Conservation (phyloP, 2,329 filamentous ascomycete genomes). For the Colletotrichum tabaci region DNA sequence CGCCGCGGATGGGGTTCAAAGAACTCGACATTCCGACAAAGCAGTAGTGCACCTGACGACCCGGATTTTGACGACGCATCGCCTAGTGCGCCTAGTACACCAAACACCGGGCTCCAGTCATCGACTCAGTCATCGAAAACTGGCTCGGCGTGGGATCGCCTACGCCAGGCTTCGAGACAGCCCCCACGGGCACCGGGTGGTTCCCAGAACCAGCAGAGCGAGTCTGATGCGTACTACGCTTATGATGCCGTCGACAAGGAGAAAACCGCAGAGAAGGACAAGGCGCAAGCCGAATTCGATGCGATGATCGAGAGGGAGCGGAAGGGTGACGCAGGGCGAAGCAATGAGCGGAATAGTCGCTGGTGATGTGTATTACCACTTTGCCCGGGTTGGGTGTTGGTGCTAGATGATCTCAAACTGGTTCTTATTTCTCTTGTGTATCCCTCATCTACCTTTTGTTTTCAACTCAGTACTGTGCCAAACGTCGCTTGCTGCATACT, state of each 20-base stretch:
- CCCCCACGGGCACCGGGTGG: conserved; percentile 11
- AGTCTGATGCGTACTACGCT: conserved; percentile 49
- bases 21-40: conserved; percentile 13
- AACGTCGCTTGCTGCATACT: neutral
- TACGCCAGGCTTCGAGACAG: conserved; percentile 55
- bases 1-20: conserved; percentile 24
- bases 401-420: neutral
- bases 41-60: conserved; percentile 32
- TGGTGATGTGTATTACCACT: conserved; percentile 25
- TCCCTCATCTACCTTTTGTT: neutral
- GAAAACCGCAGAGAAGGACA: conserved; percentile 55
- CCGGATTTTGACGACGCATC: conserved; percentile 57
- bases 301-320: conserved; percentile 63
- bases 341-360: conserved; percentile 12
- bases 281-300: conserved; percentile 68
- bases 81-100: conserved; percentile 59
- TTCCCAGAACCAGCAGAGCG: conserved; percentile 27
- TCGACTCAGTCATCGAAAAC: conserved; percentile 37
- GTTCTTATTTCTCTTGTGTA: no score
- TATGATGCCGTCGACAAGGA: conserved; percentile 57
- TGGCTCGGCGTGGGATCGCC: conserved; percentile 61
- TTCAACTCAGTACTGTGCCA: neutral
- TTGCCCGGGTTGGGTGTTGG: neutral
- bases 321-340: conserved; percentile 19
- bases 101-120: conserved; percentile 42